Conservation (phyloP, 2,329 filamentous ascomycete species). For the Ramularia endophylla region DNA sequence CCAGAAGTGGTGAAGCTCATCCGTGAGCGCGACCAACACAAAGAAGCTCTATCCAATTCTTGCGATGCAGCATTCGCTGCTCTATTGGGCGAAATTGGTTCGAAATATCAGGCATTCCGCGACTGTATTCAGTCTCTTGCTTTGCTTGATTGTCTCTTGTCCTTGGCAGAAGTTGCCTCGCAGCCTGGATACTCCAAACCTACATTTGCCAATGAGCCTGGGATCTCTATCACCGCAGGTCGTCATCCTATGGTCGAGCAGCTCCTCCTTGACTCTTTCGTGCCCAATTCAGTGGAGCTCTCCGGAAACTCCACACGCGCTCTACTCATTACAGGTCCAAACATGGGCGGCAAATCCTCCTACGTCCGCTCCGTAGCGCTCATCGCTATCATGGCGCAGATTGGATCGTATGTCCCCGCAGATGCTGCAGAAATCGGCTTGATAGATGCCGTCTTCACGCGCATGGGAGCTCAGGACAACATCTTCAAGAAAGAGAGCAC, state of each 20-base stretch:
- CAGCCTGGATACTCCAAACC: slow-evolving; percentile 87
- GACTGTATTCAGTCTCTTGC: slow-evolving; percentile 83
- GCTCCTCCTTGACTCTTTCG: slow-evolving; percentile 76
- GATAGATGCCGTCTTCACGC: slow-evolving; percentile 85
- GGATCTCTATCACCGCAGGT: slow-evolving; percentile 65
- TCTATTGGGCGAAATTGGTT: slow-evolving; percentile 66
- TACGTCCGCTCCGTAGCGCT: slow-evolving; percentile 91
- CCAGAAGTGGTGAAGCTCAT: slow-evolving; percentile 80
- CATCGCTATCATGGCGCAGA: slow-evolving; percentile 87
- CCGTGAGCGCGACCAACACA: slow-evolving; percentile 86
- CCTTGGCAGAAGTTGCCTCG: slow-evolving; percentile 73
- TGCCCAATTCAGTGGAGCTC: slow-evolving; percentile 79
- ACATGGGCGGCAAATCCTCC: slow-evolving; percentile 99
- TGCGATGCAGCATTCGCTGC: slow-evolving; percentile 76
- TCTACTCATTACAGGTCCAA: slow-evolving; percentile 88
- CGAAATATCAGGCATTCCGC: slow-evolving; percentile 83
- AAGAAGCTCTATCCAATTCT: slow-evolving; percentile 84
- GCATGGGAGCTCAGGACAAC: slow-evolving; percentile 95
- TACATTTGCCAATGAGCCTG: slow-evolving; percentile 56
- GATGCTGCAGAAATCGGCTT: slow-evolving; percentile 67
- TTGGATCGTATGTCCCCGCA: slow-evolving; percentile 90
- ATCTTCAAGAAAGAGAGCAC: slow-evolving; percentile 92
- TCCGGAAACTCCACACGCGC: slow-evolving; percentile 61
- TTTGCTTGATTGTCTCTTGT: slow-evolving; percentile 82
- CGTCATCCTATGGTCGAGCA: slow-evolving; percentile 97